Evolutionary conservation across 2,329 filamentous ascomycete species (phyloP), one percentile per base, ranked within the genome.

Genomic region (Stachybotrys elegans): DNA sequence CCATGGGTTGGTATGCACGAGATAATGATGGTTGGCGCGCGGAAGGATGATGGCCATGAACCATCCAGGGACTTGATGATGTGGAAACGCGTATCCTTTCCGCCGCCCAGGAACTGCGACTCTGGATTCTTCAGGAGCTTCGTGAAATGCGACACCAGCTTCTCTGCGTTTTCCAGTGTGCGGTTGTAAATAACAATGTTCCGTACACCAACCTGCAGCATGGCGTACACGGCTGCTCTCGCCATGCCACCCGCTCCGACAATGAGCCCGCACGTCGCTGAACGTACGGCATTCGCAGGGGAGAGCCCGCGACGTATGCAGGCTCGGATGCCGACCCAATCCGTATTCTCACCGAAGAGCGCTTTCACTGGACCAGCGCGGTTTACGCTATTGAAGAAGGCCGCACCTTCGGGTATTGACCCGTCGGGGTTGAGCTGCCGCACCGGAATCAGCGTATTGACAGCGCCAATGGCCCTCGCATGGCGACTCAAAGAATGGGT

Each of bases 281-380:
- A 69, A 4, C 79, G 72, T 0, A 84, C 75, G 2, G 78, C 79
- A 48, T 85, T 85, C 4, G 84, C 83, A 0, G 86, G 86, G 1
- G 86, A 89, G 2, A 90, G 69, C 2, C 85, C 85, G 23, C 84
- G 74, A 6, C 82, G 76, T 34, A 91, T 78, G 56, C 84, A 89
- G 4, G 83, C 84, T 43, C 83, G 72, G 34, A 91, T 86, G 5
- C 86, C 86, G 25, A 89, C 84, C 83, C 86, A 91, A 59, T 91
- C 86, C 0, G 86, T 90, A 47, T 91, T 91, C 46, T 90, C 85
- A 2, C 86, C 87, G 49, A 88, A 87, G 0, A 90, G 69, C 0
- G 82, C 84, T 48, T 78, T 76, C 6, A 88, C 78, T 0, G 81
- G 77, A 0, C 86, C 85, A 2, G 81, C 74, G 35, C 79, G 73